Evolutionary conservation across 2,329 filamentous ascomycete species (phyloP).

Genomic region (Emmonsia crescens): DNA sequence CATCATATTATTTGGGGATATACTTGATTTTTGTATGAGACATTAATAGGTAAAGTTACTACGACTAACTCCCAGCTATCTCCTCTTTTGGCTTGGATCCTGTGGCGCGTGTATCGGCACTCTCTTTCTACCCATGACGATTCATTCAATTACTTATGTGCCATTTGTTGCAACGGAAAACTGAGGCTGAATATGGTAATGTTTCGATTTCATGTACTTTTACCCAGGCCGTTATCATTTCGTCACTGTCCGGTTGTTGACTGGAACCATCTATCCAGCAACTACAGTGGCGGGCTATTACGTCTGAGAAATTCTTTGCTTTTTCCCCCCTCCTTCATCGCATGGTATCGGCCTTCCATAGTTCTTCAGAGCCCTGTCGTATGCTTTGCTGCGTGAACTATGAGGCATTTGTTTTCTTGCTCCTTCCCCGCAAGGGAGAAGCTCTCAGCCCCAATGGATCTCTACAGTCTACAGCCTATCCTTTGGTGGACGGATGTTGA

Average conservation of each 20-base stretch:
- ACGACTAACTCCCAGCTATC: neutral
- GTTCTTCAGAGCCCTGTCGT: neutral
- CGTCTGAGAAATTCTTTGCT: neutral
- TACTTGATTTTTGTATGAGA: neutral
- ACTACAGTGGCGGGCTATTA: neutral
- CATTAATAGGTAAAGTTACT: neutral
- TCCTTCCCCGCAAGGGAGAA: neutral
- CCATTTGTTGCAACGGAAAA: neutral
- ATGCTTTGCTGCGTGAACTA: neutral
- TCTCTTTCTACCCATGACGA: neutral
- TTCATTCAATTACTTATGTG: neutral
- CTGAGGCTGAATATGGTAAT: neutral
- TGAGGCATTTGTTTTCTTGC: neutral
- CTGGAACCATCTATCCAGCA: neutral
- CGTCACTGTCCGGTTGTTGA: neutral
- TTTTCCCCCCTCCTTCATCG: neutral
- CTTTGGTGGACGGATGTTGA: neutral
- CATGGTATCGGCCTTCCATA: neutral
- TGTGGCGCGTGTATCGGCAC: neutral
- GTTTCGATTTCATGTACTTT: neutral
- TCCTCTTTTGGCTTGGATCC: neutral
- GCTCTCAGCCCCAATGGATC: neutral
- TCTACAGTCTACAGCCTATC: neutral
- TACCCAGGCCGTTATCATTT: neutral
- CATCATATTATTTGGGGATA: neutral